Evolutionary conservation across 257 asterid genomes (phyloP).

Genomic region (Nicotiana tabacum): DNA sequence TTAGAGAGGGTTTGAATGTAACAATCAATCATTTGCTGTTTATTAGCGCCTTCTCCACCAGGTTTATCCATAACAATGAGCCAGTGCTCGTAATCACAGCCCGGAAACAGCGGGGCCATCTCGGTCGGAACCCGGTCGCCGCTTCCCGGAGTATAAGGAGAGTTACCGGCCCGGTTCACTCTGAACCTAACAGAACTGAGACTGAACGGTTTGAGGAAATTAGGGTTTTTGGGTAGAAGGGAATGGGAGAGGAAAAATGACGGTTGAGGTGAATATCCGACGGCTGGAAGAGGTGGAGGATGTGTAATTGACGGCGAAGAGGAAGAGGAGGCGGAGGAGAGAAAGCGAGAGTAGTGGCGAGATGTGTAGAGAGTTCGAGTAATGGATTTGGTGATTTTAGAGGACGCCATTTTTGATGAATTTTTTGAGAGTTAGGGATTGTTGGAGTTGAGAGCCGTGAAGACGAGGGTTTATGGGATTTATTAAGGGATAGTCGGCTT

Average conservation of each 20-base stretch:
- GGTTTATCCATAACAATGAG: conserved; percentile 26
- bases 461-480: neutral
- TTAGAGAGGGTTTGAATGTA: conserved; percentile 27
- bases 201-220: neutral
- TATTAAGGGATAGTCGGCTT: neutral
- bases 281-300: neutral
- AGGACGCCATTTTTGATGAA: neutral
- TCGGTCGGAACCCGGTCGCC: conserved; percentile 23
- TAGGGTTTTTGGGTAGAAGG: neutral
- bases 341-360: neutral
- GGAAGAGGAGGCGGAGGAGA: neutral
- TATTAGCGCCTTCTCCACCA: conserved; percentile 24
- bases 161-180: conserved; percentile 18
- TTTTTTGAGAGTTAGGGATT: neutral
- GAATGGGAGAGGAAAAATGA: conserved; percentile 12
- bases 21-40: conserved; percentile 27
- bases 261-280: conserved; percentile 8
- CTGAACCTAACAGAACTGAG: conserved; percentile 1
- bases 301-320: conserved; percentile 9
- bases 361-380: neutral
- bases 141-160: conserved; percentile 7
- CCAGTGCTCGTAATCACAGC: conserved; percentile 31
- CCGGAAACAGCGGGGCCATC: conserved; percentile 24
- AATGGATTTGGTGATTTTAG: conserved; percentile 6
- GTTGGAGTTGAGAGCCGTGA: neutral